These are phyloP conservation scores for Megacollybia platyphylla DNA, from an alignment of 1,284 basidiomycete genomes.

Conservation along the genomic window DNA sequence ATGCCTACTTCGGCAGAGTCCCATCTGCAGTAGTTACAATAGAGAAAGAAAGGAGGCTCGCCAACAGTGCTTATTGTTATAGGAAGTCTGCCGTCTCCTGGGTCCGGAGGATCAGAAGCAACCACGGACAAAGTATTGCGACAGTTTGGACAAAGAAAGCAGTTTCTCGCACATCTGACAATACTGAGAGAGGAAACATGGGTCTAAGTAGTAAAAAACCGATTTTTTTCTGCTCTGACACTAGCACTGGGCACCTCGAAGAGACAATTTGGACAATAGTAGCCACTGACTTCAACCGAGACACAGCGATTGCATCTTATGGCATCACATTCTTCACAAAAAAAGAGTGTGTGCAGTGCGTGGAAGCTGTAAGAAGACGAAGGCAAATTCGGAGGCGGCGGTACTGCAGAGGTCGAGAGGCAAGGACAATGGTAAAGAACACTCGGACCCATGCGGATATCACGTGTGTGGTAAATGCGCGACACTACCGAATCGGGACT, in stretches of 20 bases:
- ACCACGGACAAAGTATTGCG: conserved; percentile 81
- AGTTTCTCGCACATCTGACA: conserved; percentile 88
- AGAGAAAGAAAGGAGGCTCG: conserved; percentile 82
- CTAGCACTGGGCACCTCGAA: conserved; percentile 97
- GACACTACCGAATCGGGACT: too few relatives aligned
- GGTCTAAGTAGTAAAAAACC: conserved; percentile 26
- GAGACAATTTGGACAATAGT: conserved; percentile 97
- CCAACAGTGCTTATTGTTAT: conserved; percentile 46
- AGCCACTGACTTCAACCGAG: conserved; percentile 85
- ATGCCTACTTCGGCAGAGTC: conserved; percentile 85
- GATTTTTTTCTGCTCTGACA: conserved; percentile 90
- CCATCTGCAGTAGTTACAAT: conserved; percentile 92
- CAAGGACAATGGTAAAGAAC: conserved; percentile 68
- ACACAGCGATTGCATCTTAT: conserved; percentile 90
- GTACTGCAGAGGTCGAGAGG: conserved; percentile 42
- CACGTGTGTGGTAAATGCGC: not conserved
- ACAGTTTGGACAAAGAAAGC: conserved; percentile 93
- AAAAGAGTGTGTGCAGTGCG: conserved; percentile 78
- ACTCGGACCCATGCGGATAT: conserved; percentile 25
- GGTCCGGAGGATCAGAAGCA: conserved; percentile 71
- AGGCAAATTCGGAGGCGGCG: conserved; percentile 62
- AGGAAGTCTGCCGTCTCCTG: conserved; percentile 36
- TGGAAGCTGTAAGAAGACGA: conserved; percentile 73
- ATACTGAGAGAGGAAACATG: conserved; percentile 1
- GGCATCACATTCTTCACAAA: conserved; percentile 97